Evolutionary conservation across 202 grass and related monocot genomes (phyloP), one percentile per base, ranked within the genome.

Genomic region (Saccharum hybrid): DNA sequence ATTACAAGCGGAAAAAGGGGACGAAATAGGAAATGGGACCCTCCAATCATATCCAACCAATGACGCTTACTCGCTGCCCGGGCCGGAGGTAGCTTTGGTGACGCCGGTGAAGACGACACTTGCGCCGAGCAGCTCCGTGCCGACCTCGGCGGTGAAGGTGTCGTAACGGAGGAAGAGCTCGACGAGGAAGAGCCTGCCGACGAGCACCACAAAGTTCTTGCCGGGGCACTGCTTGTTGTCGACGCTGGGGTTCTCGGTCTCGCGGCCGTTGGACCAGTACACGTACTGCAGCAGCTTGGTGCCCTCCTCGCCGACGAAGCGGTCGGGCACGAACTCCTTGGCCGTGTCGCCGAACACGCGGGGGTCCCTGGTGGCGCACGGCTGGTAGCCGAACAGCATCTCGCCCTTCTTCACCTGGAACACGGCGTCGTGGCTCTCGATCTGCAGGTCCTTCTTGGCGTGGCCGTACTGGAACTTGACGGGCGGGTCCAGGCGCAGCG

Each of bases 361-460:
- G 0, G 87, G 7, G 84, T 98, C 95, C 82, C 54, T 87, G 21
- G 88, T 98, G 66, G 91, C 92, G 41, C 87, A 84, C 1, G 90
- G 89, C 79, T 98, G 95, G 87, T 98, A 98, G 0, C 95, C 92
- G 82, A 98, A 95, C 36, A 95, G 76, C 92, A 95, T 98, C 86
- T 95, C 89, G 21, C 95, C 92, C 66, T 91, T 93, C 72, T 87
- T 86, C 63, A 98, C 83, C 52, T 69, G 40, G 85, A 83, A 98
- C 7, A 70, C 78, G 1, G 68, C 85, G 43, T 94, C 90, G 59
- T 98, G 92, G 88, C 89, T 93, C 77, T 91, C 85, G 74, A 98
- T 81, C 28, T 54, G 14, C 70, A 98, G 79, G 81, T 95, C 92
- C 3, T 72, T 37, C 88, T 94, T 92, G 62, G 95, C 92, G 43